Base-by-base conservation (phyloP, 176 grass and related monocot genomes). In the Oryza meridionalis region DNA sequence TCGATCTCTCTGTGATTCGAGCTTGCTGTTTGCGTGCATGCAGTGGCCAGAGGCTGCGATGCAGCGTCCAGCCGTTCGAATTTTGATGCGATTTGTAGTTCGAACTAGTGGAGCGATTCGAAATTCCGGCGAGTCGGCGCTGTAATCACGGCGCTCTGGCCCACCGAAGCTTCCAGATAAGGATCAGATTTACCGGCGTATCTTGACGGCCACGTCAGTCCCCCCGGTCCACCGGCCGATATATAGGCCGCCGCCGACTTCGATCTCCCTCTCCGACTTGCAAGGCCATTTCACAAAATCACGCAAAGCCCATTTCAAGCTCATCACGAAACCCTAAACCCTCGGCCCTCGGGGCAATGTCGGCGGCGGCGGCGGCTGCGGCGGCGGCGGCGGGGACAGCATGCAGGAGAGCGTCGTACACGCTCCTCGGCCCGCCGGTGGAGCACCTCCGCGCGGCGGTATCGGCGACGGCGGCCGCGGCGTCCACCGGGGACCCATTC, bases 381-480 rank as follows among this genome's bases (percentile, higher is more conserved):
- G 11, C 29, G 33, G 33, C 49, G 38, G 38, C 46, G 3, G 51
- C 53, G 40, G 40, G 40, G 45, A 12, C 46, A 3, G 51, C 53
- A 17, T 58, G 53, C 51, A 55, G 12, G 53, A 58, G 53, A 19
- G 53, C 7, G 53, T 58, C 53, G 53, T 58, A 58, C 53, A 58
- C 53, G 53, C 92, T 97, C 38, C 72, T 94, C 5, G 94, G 92
- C 51, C 94, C 88, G 31, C 94, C 92, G 0, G 94, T 92, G 68
- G 86, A 79, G 53, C 21, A 46, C 6, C 10, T 17, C 67, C 8
- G 15, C 14, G 14, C 49, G 4, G 15, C 49, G 49, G 49, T 51
- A 16, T 15, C 49, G 5, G 49, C 49, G 49, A 9, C 40, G 1
- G 3, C 42, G 35, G 11, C 14, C n/a, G 21, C 70, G 2, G 6